Percentiles rank a stretch among this genome's conserved stretches.
Conservation (phyloP, 306 rosid species). For the Castanea mollissima region DNA sequence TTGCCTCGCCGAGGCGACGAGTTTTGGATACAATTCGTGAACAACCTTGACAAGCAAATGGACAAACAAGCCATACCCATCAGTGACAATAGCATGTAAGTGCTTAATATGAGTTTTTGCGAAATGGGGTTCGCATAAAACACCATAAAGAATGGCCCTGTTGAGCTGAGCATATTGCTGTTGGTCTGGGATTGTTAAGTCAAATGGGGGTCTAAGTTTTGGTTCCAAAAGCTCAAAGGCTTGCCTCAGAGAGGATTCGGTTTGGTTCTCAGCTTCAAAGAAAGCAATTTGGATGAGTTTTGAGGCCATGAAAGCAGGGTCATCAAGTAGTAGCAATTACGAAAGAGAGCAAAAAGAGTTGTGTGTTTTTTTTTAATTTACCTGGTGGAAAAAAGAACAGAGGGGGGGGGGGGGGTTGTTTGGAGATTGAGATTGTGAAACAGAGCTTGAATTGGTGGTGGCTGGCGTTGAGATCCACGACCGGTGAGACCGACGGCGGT, state of each 20-base stretch:
- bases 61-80: conserved; percentile 54
- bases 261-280: conserved; percentile 50
- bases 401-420: too few relatives aligned
- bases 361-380: background rate
- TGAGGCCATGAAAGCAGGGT: conserved; percentile 18
- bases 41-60: conserved; percentile 39
- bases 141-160: conserved; percentile 57
- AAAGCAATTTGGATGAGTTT: conserved; percentile 31
- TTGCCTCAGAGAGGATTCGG: conserved; percentile 46
- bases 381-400: too few relatives aligned
- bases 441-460: too few relatives aligned
- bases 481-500: too few relatives aligned
- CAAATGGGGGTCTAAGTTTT: conserved; percentile 63
- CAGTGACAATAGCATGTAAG: conserved; percentile 69
- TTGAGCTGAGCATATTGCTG: conserved; percentile 56
- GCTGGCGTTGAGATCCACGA: too few relatives aligned
- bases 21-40: conserved; percentile 53
- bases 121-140: conserved; percentile 55
- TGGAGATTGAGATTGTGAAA: too few relatives aligned
- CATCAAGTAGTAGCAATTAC: too few relatives aligned
- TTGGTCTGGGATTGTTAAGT: conserved; percentile 47
- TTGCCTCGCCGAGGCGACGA: conserved; percentile 37
- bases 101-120: conserved; percentile 71
- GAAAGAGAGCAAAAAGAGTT: background rate
- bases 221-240: conserved; percentile 53